Conservation (phyloP, 208 protist species). For the Herpetomonas samuelpessoai region DNA sequence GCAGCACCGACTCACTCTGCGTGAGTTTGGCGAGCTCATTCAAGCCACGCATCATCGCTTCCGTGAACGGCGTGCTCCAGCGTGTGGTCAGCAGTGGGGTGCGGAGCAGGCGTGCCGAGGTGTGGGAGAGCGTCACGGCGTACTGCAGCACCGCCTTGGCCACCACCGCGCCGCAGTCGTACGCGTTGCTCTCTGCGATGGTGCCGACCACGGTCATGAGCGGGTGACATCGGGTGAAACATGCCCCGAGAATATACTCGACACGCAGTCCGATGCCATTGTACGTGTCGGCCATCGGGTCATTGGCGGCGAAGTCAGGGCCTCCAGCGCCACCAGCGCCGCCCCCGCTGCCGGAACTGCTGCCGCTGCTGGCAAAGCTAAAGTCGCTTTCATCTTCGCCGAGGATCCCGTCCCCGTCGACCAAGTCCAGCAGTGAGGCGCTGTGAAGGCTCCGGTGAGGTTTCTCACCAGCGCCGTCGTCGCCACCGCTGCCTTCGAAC, state of each 20-base stretch:
- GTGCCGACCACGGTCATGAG: conserved; percentile 51
- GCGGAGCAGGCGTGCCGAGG: conserved; percentile 40
- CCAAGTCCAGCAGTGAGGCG: neutral
- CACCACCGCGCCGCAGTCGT: conserved; percentile 39
- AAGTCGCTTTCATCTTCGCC: conserved; percentile 8
- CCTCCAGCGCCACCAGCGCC: conserved; percentile 1
- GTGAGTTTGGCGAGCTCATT: conserved; percentile 34
- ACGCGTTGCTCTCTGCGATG: conserved; percentile 43
- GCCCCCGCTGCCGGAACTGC: conserved; percentile 11
- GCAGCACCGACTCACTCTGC: conserved; percentile 3
- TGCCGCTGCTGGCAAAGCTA: conserved; percentile 19
- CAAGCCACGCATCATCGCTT: conserved; percentile 52
- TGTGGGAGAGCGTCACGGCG: conserved; percentile 47
- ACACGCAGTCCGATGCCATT: conserved; percentile 20
- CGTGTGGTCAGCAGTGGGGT: conserved; percentile 22
- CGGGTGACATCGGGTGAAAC: conserved; percentile 45
- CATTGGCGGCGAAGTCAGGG: conserved; percentile 4
- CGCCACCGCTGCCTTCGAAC: neutral
- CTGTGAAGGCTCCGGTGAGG: neutral
- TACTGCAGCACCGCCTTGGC: conserved; percentile 51
- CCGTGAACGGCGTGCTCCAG: conserved; percentile 52
- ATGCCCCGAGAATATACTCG: conserved; percentile 49
- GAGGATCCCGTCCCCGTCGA: neutral
- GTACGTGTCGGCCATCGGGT: neutral
- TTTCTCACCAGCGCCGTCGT: neutral